Conservation (phyloP, 179 eudicot genomes). For the Nepenthes alata region DNA sequence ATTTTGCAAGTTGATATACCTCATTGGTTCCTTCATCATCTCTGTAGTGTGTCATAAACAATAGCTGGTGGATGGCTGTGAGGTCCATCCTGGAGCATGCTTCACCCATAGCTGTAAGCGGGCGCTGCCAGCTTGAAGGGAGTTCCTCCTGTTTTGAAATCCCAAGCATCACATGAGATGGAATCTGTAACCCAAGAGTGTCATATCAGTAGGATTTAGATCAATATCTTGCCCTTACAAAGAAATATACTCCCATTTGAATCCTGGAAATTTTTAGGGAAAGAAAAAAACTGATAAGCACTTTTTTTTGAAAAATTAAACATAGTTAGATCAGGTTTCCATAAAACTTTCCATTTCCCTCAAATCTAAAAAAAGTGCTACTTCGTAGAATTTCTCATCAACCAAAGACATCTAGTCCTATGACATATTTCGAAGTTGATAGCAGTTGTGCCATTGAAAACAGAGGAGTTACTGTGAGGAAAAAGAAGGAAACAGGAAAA, state of each 20-base stretch:
- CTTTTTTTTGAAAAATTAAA: no score
- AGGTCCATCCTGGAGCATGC: slow-evolving; percentile 86
- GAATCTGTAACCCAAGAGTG: slow-evolving; percentile 32
- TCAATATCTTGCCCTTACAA: slow-evolving; percentile 3
- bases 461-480: not conserved
- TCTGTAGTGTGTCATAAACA: slow-evolving; percentile 67
- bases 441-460: not conserved
- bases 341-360: no score
- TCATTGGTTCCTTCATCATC: slow-evolving; percentile 92
- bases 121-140: slow-evolving; percentile 54
- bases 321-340: no score
- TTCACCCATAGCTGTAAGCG: slow-evolving; percentile 85
- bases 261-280: not conserved
- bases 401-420: not conserved
- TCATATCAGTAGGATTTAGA: not conserved
- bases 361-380: no score
- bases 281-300: no score
- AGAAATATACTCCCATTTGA: not conserved
- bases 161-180: slow-evolving; percentile 61
- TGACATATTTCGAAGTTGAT: not conserved
- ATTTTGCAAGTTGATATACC: slow-evolving; percentile 21
- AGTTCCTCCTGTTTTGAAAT: slow-evolving; percentile 63
- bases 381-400: not conserved
- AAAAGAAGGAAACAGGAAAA: no score
- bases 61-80: slow-evolving; percentile 83